A percentile compares a stretch with the other conserved stretches of the same genome.
phyloP scores from a whole-genome alignment of 2,329 filamentous ascomycete species.

The Diaporthe citriasiana region DNA sequence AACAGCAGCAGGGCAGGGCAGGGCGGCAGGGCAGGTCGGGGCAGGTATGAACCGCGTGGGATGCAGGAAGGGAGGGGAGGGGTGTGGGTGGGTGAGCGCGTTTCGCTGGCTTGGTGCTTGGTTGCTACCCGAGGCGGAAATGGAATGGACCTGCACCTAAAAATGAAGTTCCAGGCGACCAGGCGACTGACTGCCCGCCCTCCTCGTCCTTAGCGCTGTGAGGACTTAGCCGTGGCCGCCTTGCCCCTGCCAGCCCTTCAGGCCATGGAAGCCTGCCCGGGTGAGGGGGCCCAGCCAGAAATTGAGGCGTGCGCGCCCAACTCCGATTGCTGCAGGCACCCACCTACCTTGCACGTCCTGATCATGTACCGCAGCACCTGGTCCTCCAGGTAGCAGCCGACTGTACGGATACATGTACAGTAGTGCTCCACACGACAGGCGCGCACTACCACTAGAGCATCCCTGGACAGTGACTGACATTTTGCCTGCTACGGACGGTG shows the following conservation, averaged over 20 bases:
- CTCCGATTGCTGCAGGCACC: slow-evolving; percentile 5
- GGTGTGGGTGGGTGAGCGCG: neutral
- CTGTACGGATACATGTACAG: neutral
- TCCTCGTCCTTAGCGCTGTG: slow-evolving; percentile 4
- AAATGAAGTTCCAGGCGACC: slow-evolving; percentile 33
- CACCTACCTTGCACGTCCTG: neutral
- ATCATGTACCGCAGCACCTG: neutral
- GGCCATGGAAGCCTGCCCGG: neutral
- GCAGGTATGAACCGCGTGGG: neutral
- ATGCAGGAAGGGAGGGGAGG: slow-evolving; percentile 7
- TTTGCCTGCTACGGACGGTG: slow-evolving; percentile 30
- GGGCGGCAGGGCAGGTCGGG: neutral
- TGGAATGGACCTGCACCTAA: slow-evolving; percentile 33
- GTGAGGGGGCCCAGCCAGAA: neutral
- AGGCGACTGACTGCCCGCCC: neutral
- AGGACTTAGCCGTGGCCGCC: slow-evolving; percentile 20
- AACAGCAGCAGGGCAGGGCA: no score
- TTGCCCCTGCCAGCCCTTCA: slow-evolving; percentile 18
- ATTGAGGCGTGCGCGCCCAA: neutral
- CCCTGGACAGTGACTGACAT: slow-evolving; percentile 12
- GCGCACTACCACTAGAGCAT: neutral
- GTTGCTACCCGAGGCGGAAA: slow-evolving; percentile 33
- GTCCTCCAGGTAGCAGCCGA: neutral
- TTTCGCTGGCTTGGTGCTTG: slow-evolving; percentile 21
- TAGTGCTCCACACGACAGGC: neutral